A percentile compares a stretch with the other conserved stretches of the same genome.
phyloP scores from a whole-genome alignment of 1,284 basidiomycete species.

The Testicularia cyperi region DNA sequence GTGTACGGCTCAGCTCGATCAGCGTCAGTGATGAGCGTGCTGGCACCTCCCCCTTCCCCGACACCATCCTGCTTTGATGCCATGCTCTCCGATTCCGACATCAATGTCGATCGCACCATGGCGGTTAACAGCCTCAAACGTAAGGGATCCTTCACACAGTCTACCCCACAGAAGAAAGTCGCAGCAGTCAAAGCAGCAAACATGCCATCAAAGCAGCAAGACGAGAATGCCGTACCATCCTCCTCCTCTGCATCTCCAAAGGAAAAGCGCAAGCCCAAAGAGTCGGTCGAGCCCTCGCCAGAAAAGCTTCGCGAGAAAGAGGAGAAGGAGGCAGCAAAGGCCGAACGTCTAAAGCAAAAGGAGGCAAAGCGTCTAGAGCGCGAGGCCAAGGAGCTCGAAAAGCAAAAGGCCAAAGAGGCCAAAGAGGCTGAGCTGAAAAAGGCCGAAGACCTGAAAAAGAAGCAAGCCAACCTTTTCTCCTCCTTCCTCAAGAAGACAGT shows the following conservation, averaged over 20 bases:
- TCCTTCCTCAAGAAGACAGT: slow-evolving; percentile 49
- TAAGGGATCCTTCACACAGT: slow-evolving; percentile 23
- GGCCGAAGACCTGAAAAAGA: slow-evolving; percentile 58
- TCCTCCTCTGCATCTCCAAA: slow-evolving; percentile 24
- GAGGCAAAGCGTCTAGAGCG: slow-evolving; percentile 43
- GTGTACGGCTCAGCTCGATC: too few relatives aligned
- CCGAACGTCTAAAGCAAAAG: slow-evolving; percentile 17
- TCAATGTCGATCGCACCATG: slow-evolving; percentile 35
- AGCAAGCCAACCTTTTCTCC: slow-evolving; percentile 46
- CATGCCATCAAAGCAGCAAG: too few relatives aligned
- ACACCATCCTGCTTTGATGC: slow-evolving; percentile 39
- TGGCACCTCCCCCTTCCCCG: slow-evolving; percentile 34
- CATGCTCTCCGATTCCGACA: slow-evolving; percentile 38
- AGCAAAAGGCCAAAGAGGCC: slow-evolving; percentile 41
- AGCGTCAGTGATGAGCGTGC: slow-evolving; percentile 39
- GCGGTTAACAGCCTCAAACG: slow-evolving; percentile 26
- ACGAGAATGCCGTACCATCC: slow-evolving; percentile 1
- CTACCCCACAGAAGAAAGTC: slow-evolving; percentile 7
- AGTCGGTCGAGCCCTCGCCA: slow-evolving; percentile 30
- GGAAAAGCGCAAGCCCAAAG: slow-evolving; percentile 36
- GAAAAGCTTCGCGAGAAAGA: slow-evolving; percentile 59
- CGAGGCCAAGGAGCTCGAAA: slow-evolving; percentile 57
- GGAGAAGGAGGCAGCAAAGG: slow-evolving; percentile 62
- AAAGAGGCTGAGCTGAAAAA: slow-evolving; percentile 62
- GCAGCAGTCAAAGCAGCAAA: slow-evolving; percentile 9